Evolutionary conservation across 129 eudicot species (phyloP).

Genomic region (Logfia minima): DNA sequence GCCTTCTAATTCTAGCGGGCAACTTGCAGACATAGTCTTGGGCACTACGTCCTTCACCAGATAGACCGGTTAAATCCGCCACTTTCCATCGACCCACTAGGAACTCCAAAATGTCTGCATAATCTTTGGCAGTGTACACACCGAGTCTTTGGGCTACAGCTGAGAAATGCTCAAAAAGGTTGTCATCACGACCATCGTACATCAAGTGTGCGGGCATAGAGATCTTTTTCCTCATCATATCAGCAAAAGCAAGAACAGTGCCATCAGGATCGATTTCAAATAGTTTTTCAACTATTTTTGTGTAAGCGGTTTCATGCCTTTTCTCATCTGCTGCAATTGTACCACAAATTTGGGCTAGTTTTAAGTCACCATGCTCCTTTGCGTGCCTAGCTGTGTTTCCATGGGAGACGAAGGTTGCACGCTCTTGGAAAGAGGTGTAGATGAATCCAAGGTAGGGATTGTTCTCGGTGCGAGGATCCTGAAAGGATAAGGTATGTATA

Average conservation of each 20-base stretch:
- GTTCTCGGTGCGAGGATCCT: constrained; percentile 91
- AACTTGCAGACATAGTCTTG: constrained; percentile 86
- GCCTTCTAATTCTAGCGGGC: constrained; percentile 69
- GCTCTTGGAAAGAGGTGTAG: constrained; percentile 89
- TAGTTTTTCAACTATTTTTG: constrained; percentile 84
- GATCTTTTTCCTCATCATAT: constrained; percentile 95
- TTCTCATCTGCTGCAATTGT: constrained; percentile 90
- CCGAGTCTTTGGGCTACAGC: constrained; percentile 89
- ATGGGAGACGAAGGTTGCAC: constrained; percentile 86
- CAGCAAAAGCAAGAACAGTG: constrained; percentile 74
- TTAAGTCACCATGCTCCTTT: constrained; percentile 62
- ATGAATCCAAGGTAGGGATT: constrained; percentile 85
- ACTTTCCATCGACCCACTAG: constrained; percentile 85
- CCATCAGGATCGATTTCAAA: constrained; percentile 89
- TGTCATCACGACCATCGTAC: constrained; percentile 81
- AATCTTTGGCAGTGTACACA: constrained; percentile 85
- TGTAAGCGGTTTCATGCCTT: constrained; percentile 92
- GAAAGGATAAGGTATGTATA: constrained; percentile 12
- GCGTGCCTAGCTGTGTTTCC: constrained; percentile 95
- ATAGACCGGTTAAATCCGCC: constrained; percentile 59
- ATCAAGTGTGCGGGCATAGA: constrained; percentile 95
- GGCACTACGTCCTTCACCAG: constrained; percentile 75
- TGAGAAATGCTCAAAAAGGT: constrained; percentile 79
- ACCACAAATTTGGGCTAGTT: constrained; percentile 87
- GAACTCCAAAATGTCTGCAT: constrained; percentile 85